phyloP scores from a whole-genome alignment of 768 basidiomycete species.

The Polyporus arcularius region DNA sequence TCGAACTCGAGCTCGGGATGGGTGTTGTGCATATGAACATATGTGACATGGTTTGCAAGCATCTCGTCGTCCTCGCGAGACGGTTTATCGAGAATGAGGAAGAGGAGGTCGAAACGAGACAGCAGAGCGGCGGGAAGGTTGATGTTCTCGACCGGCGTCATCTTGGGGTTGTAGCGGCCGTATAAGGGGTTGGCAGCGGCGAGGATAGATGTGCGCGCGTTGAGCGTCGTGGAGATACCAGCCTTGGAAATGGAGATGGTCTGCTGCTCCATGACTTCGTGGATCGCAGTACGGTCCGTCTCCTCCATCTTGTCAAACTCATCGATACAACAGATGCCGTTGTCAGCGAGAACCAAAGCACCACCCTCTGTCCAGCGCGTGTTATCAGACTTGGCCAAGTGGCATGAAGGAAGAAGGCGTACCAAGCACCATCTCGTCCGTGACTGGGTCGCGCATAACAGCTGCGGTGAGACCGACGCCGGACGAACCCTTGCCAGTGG shows the following conservation, averaged over 20 bases:
- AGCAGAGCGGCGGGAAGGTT: constrained; percentile 96
- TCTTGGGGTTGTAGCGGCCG: constrained; percentile 96
- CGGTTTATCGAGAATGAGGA: constrained; percentile 96
- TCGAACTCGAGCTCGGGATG: constrained; percentile 88
- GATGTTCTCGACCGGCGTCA: constrained; percentile 98
- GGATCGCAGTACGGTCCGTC: constrained; percentile 94
- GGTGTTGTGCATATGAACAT: constrained; percentile 94
- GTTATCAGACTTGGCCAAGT: neutral
- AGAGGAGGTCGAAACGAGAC: constrained; percentile 94
- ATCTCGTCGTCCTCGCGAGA: constrained; percentile 93
- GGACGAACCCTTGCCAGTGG: constrained; percentile 97
- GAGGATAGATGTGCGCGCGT: constrained; percentile 95
- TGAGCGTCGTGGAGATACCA: constrained; percentile 97
- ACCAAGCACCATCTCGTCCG: constrained; percentile 99
- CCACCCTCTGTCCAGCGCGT: constrained; percentile 77
- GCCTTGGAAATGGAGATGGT: constrained; percentile 99
- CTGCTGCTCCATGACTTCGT: constrained; percentile 99
- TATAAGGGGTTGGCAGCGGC: constrained; percentile 98
- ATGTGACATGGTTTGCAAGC: constrained; percentile 94
- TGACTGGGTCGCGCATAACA: constrained; percentile 98
- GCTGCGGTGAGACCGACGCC: constrained; percentile 99
- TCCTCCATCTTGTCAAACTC: constrained; percentile 99
- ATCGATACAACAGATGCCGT: constrained; percentile 99
- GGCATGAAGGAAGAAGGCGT: constrained; percentile 32
- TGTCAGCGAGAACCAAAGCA: constrained; percentile 97